These are phyloP conservation scores for Saccharata proteae DNA, from an alignment of 2,329 filamentous ascomycete species.

Conservation along the genomic window DNA sequence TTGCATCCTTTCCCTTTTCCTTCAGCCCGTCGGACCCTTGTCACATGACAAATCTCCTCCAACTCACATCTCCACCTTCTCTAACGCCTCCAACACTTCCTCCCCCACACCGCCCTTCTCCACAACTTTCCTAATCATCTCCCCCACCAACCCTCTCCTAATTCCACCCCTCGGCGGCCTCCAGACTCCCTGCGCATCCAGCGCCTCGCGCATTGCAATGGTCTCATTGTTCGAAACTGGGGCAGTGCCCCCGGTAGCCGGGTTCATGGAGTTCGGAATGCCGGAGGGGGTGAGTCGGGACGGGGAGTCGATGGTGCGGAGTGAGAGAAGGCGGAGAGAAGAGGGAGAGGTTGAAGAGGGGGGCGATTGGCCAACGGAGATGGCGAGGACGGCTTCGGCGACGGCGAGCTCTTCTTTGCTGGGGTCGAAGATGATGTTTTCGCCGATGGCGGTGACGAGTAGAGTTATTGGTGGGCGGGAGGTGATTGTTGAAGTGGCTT, in stretches of 20 bases:
- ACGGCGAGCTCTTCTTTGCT: slow-evolving; percentile 84
- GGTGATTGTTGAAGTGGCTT: no score
- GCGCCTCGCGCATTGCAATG: slow-evolving; percentile 38
- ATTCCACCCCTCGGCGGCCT: slow-evolving; percentile 73
- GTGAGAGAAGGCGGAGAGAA: slow-evolving; percentile 26
- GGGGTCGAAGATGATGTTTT: slow-evolving; percentile 90
- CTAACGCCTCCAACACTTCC: slow-evolving; percentile 72
- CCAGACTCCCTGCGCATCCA: slow-evolving; percentile 63
- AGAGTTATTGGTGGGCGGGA: slow-evolving; percentile 73
- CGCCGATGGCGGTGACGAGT: slow-evolving; percentile 73
- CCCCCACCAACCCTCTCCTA: slow-evolving; percentile 58
- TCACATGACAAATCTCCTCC: background rate
- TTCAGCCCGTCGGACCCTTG: background rate
- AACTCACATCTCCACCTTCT: slow-evolving; percentile 49
- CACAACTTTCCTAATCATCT: slow-evolving; percentile 65
- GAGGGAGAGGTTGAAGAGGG: slow-evolving; percentile 11
- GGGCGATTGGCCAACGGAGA: slow-evolving; percentile 51
- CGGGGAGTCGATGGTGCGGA: slow-evolving; percentile 38
- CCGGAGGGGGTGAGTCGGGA: slow-evolving; percentile 36
- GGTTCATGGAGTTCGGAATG: slow-evolving; percentile 35
- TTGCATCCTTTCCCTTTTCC: background rate
- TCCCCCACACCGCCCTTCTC: slow-evolving; percentile 69
- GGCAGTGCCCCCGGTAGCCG: slow-evolving; percentile 29
- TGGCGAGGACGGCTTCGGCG: slow-evolving; percentile 75
- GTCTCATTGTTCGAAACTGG: slow-evolving; percentile 27